Base-by-base conservation (phyloP, 257 asterid species). In the Ajuga chamaepitys region DNA sequence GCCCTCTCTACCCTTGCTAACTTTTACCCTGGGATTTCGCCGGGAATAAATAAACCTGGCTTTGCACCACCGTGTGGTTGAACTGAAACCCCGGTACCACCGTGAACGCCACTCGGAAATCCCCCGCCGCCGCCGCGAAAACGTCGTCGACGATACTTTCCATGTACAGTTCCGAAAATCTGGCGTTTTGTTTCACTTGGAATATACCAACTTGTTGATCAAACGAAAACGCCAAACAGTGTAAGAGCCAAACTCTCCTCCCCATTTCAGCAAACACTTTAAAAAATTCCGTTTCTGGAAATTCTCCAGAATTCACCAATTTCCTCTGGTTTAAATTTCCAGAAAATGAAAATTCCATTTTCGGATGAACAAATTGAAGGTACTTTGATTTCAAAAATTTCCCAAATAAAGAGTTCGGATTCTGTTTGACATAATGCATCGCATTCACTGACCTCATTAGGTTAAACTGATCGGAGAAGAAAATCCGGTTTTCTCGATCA, bases 51-150 rank as follows among this genome's bases (percentile, higher is more conserved):
- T 94, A 94, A 4, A 94, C 99, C 83, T 88, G 97, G 77, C 99
- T 83, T 72, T 88, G 98, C 7, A 94, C 88, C 81, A 90, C 95
- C 64, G 84, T 76, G 45, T 62, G 76, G 0, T 98, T 96, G 3
- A 90, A 82, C 50, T 72, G 81, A 54, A 94, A 90, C 12, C 99
- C 99, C 9, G 98, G 99, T 20, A 90, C 97, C 73, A 94, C 99
- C 78, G 90, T 81, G 73, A 90, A 94, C 16, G 88, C 95, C 81
- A 83, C 99, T 78, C 74, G 66, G 25, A 68, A 60, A 0, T 75
- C 92, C 5, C 87, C 80, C 7, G 67, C 88, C 14, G 70, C 77
- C 9, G 80, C 79, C n/a, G 87, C 38, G 48, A 78, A 84, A 16
- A 78, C 20, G 12, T 90, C 95, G 2, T 85, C 95, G 41, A 83